A percentile compares a stretch with the other conserved stretches of the same genome.
Evolutionary conservation across 2,329 filamentous ascomycete genomes (phyloP).

Genomic region (Botrytis fragariae): DNA sequence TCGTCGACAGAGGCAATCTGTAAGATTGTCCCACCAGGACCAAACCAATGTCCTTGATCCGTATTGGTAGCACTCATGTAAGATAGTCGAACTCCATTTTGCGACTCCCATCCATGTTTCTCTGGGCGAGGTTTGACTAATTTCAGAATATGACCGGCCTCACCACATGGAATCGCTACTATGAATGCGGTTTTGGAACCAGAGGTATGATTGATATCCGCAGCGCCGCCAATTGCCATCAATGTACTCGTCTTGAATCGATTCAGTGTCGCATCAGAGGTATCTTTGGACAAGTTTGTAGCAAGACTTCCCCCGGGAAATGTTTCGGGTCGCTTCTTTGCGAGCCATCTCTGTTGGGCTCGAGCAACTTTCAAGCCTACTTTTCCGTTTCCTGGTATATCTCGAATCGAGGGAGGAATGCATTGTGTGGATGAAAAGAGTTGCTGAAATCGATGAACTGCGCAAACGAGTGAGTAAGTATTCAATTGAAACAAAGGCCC

Average conservation of each 20-base stretch:
- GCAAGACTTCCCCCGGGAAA: conserved; percentile 27
- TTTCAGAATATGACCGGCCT: conserved; percentile 36
- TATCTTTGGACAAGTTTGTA: conserved; percentile 13
- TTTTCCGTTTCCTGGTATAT: conserved; percentile 19
- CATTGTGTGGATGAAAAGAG: conserved; percentile 32
- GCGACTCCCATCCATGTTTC: conserved; percentile 33
- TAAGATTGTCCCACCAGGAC: conserved; percentile 45
- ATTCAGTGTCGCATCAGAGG: conserved; percentile 14
- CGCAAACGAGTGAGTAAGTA: conserved; percentile 19
- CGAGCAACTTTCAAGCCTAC: conserved; percentile 19
- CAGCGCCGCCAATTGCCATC: conserved; percentile 30
- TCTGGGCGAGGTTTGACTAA: conserved; percentile 33
- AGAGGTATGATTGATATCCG: conserved; percentile 27
- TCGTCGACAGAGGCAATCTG: conserved; percentile 47
- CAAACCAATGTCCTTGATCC: conserved; percentile 36
- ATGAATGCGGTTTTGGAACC: conserved; percentile 26
- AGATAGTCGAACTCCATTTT: conserved; percentile 27
- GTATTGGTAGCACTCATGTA: conserved; percentile 25
- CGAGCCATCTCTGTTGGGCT: conserved; percentile 30
- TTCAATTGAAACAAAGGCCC: background rate
- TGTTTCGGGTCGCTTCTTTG: conserved; percentile 31
- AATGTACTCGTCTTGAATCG: conserved; percentile 25
- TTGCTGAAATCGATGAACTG: conserved; percentile 32
- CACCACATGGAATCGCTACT: conserved; percentile 34
- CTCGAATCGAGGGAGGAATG: conserved; percentile 29